A percentile compares a stretch with the other conserved stretches of the same genome.
Evolutionary conservation across 2,329 filamentous ascomycete genomes (phyloP).

Genomic region (Truncatella angustata): DNA sequence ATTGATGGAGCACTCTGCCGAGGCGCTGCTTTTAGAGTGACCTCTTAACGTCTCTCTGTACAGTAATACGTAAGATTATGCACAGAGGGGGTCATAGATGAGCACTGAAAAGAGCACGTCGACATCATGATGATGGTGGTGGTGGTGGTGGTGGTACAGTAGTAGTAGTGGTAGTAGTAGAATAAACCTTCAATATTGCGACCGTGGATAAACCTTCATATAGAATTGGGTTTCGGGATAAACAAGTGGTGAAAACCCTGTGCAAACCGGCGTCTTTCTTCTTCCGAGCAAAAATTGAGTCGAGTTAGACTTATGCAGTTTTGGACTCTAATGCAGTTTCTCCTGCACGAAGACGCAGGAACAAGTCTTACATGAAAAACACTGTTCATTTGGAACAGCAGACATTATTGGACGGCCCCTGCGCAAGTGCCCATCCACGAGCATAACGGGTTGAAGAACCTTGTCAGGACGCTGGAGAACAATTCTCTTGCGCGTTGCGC

Average conservation of each 20-base stretch:
- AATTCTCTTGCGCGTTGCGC: neutral
- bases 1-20: neutral
- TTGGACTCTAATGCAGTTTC: neutral
- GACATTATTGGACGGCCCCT: conserved; percentile 5
- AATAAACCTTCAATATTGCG: conserved; percentile 1
- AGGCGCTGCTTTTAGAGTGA: too few species aligned
- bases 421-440: neutral
- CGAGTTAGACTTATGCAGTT: neutral
- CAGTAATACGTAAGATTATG: neutral
- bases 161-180: too few species aligned
- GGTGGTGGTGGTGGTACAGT: too few species aligned
- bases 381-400: neutral
- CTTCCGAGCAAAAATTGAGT: neutral
- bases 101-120: too few species aligned
- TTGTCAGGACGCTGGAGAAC: neutral
- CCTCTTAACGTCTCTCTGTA: too few species aligned
- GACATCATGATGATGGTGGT: too few species aligned
- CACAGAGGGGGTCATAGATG: too few species aligned
- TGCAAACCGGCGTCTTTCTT: neutral
- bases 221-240: neutral
- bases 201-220: conserved; percentile 3
- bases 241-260: neutral
- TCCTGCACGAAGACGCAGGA: neutral
- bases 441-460: neutral
- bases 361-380: neutral